Base-by-base conservation (phyloP, 148 eudicot species). In the Oxyria digyna region DNA sequence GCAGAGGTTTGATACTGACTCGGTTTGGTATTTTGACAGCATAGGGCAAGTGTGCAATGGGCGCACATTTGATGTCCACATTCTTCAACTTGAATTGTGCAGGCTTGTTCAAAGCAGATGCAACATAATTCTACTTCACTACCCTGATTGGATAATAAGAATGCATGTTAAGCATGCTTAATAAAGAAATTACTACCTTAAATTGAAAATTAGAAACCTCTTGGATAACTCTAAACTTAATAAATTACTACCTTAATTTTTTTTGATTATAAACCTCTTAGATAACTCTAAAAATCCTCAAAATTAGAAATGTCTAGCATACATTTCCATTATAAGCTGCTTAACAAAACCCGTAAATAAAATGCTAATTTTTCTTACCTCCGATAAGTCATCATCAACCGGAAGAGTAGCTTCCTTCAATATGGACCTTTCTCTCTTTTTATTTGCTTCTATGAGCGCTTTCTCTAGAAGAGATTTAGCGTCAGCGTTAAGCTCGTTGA, bases 31-130 rank as follows among this genome's bases (percentile, higher is more conserved):
- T 54, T 73, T 57, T 77, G 80, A 54, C 80, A 77, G 67, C 77
- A 77, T 63, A 77, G 62, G 3, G 80, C 73, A 3, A 77, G 76
- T 41, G 74, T 73, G 67, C 80, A 73, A 17, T 52, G 67, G 41
- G 80, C 77, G 43, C 80, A 77, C 80, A 77, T 77, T 55, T 73
- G 74, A 63, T 73, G 80, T 24, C 77, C 74, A 49, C 80, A 77
- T 24, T 67, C 75, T 66, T 66, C 73, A 10, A 77, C 68, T 65
- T 73, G 70, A 8, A 77, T 77, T 29, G 80, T 73, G 77, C 80
- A 77, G 26, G 68, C 57, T 42, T 70, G 76, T n/a, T 77, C 77
- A 11, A 77, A 77, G 74, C 80, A 77, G 49, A 77, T 77, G 77
- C 80, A 70, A 15, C 80, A 77, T 26, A 69, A 42, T 26, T 77